Evolutionary conservation across 306 rosid genomes (phyloP), one percentile per base, ranked within the genome.

Genomic region (Morella rubra): DNA sequence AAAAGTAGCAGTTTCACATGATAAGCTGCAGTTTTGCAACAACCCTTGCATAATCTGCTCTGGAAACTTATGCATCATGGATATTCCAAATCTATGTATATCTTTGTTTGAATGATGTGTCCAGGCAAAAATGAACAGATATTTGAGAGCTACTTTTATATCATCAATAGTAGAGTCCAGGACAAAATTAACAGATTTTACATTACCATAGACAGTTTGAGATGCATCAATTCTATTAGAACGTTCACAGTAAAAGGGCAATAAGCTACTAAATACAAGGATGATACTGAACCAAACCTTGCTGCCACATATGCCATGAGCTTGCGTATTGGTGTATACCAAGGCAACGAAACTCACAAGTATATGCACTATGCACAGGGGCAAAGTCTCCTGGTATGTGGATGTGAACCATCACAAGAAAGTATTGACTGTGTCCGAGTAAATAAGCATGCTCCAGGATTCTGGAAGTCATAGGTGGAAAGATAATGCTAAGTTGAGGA

Each of bases 321-420:
- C 16, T 7, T 47, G 32, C 18, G 1, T 18, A 41, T 65, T 18
- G n/a, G 40, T n/a, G 53, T 52, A 41, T 18, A 71, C 50, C 51
- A 74, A 53, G 50, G 79, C 56, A 78, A 76, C 13, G 50, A 55
- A 50, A 69, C 85, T 81, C 85, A 90, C 90, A 32, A 81, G 76
- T 68, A 59, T 71, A 69, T 56, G 27, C 75, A 22, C 87, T 90
- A 90, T 4, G 98, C 98, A 85, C 98, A 94, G 71, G 98, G 98
- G 81, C 98, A 94, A 44, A 94, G 87, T 85, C 98, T 86, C 87
- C 85, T 89, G 71, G 96, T 92, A 84, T 86, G 85, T 70, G 76
- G 95, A 82, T 90, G 92, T 22, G 84, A 92, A 84, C 98, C 98
- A 78, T 89, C 93, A 76, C 98, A 94, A 72, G 98, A 88, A 84